A percentile compares a stretch with the other conserved stretches of the same genome.
These are phyloP conservation scores for Oryza glaberrima DNA, from an alignment of 176 grass and related monocot genomes.

Conservation along the genomic window DNA sequence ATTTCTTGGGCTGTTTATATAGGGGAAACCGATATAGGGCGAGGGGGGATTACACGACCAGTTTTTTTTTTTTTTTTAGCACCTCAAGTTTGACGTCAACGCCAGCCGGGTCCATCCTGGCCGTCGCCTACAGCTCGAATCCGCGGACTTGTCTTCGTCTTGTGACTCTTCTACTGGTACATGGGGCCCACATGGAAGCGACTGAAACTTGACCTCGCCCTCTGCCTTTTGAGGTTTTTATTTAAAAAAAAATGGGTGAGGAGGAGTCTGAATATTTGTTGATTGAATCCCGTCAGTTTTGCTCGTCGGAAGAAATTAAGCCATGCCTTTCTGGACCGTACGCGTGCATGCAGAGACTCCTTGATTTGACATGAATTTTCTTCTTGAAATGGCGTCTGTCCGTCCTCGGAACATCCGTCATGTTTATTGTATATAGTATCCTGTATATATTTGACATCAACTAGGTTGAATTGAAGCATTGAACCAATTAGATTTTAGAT, in stretches of 20 bases:
- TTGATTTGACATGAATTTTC: not conserved
- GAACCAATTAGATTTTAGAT: too few species aligned
- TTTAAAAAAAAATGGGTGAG: too few species aligned
- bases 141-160: not conserved
- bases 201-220: not conserved
- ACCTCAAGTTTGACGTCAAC: slow-evolving; percentile 30
- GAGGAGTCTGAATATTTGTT: not conserved
- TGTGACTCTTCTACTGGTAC: not conserved
- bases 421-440: not conserved
- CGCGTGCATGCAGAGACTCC: not conserved
- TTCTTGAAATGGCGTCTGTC: not conserved
- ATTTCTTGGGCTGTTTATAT: not conserved
- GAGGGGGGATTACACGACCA: slow-evolving; percentile 9
- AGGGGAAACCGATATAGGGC: not conserved
- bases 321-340: not conserved
- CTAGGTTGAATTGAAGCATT: too few species aligned
- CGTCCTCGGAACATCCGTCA: not conserved
- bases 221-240: not conserved
- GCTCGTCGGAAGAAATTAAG: not conserved
- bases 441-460: not conserved
- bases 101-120: slow-evolving; percentile 27
- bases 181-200: not conserved
- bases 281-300: not conserved
- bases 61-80: not conserved
- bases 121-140: not conserved